Base-by-base conservation (phyloP, 192 early-diverging fungal genomes). In the Chytriomyces sp. region DNA sequence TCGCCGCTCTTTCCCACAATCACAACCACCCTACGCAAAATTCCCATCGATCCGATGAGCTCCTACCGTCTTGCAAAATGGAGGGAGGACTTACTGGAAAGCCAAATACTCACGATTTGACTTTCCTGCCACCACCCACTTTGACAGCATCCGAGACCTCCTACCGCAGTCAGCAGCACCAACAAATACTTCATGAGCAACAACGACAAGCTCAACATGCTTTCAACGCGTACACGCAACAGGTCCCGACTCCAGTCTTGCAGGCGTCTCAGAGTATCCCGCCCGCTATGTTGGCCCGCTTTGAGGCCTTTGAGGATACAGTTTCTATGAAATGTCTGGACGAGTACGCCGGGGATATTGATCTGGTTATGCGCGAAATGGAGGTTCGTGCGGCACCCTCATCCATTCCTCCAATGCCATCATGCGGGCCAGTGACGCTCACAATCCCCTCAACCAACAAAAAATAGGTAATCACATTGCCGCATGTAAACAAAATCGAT, bases 241-340 rank as follows among this genome's bases (percentile, higher is more conserved):
- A 67, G 2, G 10, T 56, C 30, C 65, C 65, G 10, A 57, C 55
- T 4, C 68, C 53, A 31, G 12, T 19, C 12, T 5, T 70, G 6
- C 49, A 52, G 26, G 28, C 12, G 8, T 32, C 26, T 19, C 53
- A 12, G 28, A 12, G 22, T 49, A 44, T 59, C 14, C 30, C 68
- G 1, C 14, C 68, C 8, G 68, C 32, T 5, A 59, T 59, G 31
- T 8, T 70, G 17, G 31, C 54, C 17, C 54, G 56, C 17, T 70
- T 70, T 59, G 57, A 59, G 41, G 55, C 54, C 5, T 70, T 59
- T 41, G 68, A 70, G 33, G 68, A 70, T 40, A 59, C 30, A 7
- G 26, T 37, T 4, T 30, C 17, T 6, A 59, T 38, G 17, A 70
- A 59, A 59, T 26, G 28, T 17, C 25, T 41, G 19, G 68, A 70